Evolutionary conservation across 78 protist species (phyloP).

Genomic region (Emiliania huxleyi): DNA sequence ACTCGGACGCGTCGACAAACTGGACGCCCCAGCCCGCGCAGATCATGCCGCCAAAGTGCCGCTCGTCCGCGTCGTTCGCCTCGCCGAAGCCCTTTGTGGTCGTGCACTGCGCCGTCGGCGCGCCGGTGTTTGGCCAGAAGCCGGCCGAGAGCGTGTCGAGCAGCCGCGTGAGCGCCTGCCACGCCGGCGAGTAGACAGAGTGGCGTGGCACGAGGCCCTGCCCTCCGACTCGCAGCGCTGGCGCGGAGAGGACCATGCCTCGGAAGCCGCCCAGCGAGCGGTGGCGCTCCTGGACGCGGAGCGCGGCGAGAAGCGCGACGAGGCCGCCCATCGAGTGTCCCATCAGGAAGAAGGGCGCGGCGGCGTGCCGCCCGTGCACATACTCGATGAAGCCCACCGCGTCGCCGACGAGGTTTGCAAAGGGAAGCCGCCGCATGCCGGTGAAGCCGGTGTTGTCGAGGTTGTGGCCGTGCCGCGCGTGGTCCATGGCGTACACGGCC

Average conservation of each 20-base stretch:
- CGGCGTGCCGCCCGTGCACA: not conserved
- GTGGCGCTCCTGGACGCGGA: not conserved
- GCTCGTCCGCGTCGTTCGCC: not conserved
- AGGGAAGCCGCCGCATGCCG: not conserved
- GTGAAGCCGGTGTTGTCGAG: not conserved
- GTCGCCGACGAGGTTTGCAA: not conserved
- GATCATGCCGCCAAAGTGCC: not conserved
- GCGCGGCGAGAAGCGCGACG: not conserved
- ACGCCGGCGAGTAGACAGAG: not conserved
- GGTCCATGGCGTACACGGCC: not conserved
- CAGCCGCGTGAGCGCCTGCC: not conserved
- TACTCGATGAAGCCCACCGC: not conserved
- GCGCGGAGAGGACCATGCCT: not conserved
- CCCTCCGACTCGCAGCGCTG: not conserved
- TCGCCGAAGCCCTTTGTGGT: not conserved
- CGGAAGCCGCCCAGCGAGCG: not conserved
- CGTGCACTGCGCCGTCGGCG: not conserved
- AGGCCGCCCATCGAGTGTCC: not conserved
- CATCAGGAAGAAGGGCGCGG: not conserved
- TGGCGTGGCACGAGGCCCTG: not conserved
- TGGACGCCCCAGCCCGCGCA: not conserved
- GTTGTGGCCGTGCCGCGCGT: not conserved
- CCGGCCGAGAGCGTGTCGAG: not conserved
- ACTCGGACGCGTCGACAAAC: not conserved
- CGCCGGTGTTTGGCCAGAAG: not conserved